Evolutionary conservation across 441 rosid genomes (phyloP), one percentile per base, ranked within the genome.

Genomic region (Pelargonium cotyledonis): DNA sequence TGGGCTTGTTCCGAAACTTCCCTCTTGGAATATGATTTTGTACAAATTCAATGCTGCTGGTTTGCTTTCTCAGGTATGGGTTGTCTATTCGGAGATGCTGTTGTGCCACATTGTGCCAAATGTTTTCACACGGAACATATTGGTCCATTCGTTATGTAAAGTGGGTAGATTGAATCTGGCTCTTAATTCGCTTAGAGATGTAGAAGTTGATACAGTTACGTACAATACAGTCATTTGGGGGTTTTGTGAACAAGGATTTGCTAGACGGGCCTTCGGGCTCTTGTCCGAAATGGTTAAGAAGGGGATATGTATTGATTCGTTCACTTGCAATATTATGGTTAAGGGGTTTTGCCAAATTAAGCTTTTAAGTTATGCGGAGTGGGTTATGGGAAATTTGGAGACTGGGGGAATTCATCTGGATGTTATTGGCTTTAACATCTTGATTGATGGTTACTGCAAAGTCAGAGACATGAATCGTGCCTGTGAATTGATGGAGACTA

Each of bases 201-300:
- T 73, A 64, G 79, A 71, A 47, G 80, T 84, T 6, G 98, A 88
- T 80, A 77, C 77, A 19, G 96, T 86, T 68, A 84, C 88, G 31
- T 90, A 86, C 68, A 90, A 95, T 78, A 90, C 93, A 19, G 85
- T 85, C 68, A 83, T 84, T 72, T 85, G 90, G 91, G 98, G 92
- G 4, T 86, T 91, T 65, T 95, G 97, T 77, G 74, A 81, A 65
- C 85, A 73, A 74, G 88, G 89, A 65, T 79, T 89, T 65, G 86
- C 74, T 73, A 53, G 74, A 18, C 87, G 80, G 73, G 93, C 84
- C 15, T 85, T 85, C 71, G 89, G 85, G 40, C 72, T 92, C 65
- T 73, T 89, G 75, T 85, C 98, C 31, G 80, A 80, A 40, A 92
- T 92, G 99, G 82, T 89, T 35, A 95, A 85, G 88, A 89, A 76